A percentile compares a stretch with the other conserved stretches of the same genome.
Conservation (phyloP, 345 rosid genomes). For the Acer saccharum region DNA sequence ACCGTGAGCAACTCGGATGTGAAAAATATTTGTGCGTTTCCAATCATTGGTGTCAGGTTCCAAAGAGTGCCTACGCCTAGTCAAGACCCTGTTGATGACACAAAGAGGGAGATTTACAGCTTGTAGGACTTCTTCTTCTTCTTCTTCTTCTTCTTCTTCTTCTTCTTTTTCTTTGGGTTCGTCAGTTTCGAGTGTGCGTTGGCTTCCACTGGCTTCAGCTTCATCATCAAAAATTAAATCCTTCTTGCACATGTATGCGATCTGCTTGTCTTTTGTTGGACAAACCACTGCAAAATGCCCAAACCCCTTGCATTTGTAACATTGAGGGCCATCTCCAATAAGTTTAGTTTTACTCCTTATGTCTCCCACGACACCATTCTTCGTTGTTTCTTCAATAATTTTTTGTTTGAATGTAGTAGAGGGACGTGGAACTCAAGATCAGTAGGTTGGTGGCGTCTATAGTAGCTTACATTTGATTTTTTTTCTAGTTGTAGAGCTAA, state of each 20-base stretch:
- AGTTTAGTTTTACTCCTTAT: too few relatives aligned
- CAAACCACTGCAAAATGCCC: background rate
- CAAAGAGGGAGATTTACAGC: too few relatives aligned
- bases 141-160: too few relatives aligned
- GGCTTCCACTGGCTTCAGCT: too few relatives aligned
- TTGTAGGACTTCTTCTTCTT: too few relatives aligned
- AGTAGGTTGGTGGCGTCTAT: background rate
- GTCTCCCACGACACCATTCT: too few relatives aligned
- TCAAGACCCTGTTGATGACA: too few relatives aligned
- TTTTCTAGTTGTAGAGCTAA: background rate
- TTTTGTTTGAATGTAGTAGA: background rate
- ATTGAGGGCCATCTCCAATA: background rate
- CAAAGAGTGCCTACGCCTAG: too few relatives aligned
- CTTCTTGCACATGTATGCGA: background rate
- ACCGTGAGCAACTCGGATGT: background rate
- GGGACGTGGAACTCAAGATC: background rate
- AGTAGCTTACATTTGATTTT: background rate
- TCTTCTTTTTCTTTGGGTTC: too few relatives aligned
- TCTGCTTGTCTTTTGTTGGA: background rate
- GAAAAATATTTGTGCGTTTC: background rate
- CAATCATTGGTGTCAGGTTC: too few relatives aligned
- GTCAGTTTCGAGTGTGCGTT: too few relatives aligned
- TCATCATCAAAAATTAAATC: background rate
- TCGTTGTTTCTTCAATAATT: too few relatives aligned
- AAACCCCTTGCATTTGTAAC: slow-evolving; percentile 2